Conservation (phyloP, 768 basidiomycete species). For the Solioccasus polychromus region DNA sequence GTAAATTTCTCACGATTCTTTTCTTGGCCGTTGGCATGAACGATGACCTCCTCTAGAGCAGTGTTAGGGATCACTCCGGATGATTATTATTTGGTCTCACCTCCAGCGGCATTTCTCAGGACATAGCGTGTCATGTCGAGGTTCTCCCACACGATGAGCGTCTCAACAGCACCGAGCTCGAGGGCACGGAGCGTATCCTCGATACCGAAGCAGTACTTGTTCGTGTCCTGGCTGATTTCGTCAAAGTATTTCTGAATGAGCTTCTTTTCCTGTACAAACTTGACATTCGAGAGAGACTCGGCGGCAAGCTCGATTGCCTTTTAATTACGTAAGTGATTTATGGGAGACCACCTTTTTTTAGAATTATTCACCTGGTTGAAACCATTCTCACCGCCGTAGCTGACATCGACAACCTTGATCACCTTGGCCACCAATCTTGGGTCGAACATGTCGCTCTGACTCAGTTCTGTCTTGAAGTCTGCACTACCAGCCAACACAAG, state of each 20-base stretch:
- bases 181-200: conserved; percentile 95
- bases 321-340: not conserved
- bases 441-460: conserved; percentile 97
- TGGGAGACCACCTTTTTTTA: not conserved
- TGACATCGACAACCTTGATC: conserved; percentile 98
- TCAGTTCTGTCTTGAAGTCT: conserved; percentile 98
- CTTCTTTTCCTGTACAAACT: conserved; percentile 98
- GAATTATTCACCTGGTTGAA: conserved; percentile 84
- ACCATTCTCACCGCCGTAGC: conserved; percentile 97
- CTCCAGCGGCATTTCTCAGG: conserved; percentile 89
- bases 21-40: conserved; percentile 82
- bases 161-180: conserved; percentile 95
- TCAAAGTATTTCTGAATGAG: conserved; percentile 99
- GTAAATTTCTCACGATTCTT: conserved; percentile 93
- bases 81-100: conserved; percentile 35
- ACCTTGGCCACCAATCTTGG: conserved; percentile 82
- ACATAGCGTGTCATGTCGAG: conserved; percentile 86
- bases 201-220: conserved; percentile 95
- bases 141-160: conserved; percentile 98
- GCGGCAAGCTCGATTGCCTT: conserved; percentile 96
- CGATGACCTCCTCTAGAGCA: conserved; percentile 71
- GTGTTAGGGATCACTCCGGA: not conserved
- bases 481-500: conserved; percentile 95
- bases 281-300: conserved; percentile 96
- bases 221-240: conserved; percentile 97